A percentile compares a stretch with the other conserved stretches of the same genome.
Evolutionary conservation across 495 filamentous ascomycete genomes (phyloP).

Genomic region (Xylaria flabelliformis): DNA sequence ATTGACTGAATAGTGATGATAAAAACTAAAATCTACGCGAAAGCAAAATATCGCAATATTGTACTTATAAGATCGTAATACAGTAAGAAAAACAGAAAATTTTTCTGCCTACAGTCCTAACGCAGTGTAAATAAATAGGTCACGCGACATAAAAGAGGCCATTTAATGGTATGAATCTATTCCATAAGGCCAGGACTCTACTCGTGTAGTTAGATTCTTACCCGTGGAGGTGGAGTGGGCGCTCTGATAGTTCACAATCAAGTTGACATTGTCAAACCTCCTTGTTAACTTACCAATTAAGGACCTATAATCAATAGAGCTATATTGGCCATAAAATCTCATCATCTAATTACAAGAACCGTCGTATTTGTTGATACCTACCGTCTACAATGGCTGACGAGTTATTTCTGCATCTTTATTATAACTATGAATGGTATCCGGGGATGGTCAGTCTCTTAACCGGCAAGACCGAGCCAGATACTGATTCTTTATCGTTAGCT

Average conservation of each 20-base stretch:
- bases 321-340: background rate
- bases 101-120: too few species aligned
- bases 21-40: too few species aligned
- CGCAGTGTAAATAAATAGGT: conserved; percentile 4
- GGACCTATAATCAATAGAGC: conserved; percentile 5
- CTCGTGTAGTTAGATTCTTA: conserved; percentile 1
- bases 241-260: conserved; percentile 1
- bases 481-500: conserved; percentile 7
- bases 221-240: background rate
- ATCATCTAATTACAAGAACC: background rate
- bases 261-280: background rate
- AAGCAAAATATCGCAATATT: too few species aligned
- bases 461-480: background rate
- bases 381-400: background rate
- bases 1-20: too few species aligned
- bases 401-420: conserved; percentile 1
- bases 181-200: background rate
- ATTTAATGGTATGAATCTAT: background rate
- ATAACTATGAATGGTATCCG: background rate
- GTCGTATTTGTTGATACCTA: background rate
- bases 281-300: background rate
- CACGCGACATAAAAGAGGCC: background rate
- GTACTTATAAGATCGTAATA: too few species aligned
- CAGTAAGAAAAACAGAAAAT: too few species aligned
- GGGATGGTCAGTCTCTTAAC: conserved; percentile 1